Conservation (phyloP, 441 rosid genomes). For the Euphorbia celastroides region DNA sequence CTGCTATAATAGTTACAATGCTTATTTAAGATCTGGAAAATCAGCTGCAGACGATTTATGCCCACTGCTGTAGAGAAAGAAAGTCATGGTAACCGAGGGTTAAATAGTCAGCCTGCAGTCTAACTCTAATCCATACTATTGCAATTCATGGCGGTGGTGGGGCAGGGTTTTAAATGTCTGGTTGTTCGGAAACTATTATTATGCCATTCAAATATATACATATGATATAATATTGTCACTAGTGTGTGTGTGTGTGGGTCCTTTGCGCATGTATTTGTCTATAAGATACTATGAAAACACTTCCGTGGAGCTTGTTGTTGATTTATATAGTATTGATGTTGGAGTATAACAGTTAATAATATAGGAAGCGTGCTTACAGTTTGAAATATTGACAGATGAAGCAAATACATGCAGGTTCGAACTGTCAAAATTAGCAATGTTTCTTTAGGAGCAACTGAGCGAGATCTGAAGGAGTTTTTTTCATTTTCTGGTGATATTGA, state of each 20-base stretch:
- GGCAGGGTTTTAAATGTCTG: neutral
- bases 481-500: conserved; percentile 84
- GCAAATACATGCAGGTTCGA: conserved; percentile 37
- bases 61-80: neutral
- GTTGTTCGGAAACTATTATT: neutral
- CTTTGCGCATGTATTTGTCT: neutral
- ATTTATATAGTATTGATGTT: neutral
- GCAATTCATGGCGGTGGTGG: neutral
- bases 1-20: neutral
- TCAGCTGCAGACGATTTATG: neutral
- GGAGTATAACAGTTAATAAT: neutral
- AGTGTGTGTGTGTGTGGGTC: neutral
- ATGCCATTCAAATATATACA: neutral
- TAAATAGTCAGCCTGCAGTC: neutral
- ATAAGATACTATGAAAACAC: neutral
- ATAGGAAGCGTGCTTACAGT: neutral
- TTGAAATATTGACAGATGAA: neutral
- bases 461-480: conserved; percentile 79
- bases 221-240: neutral
- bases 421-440: conserved; percentile 78
- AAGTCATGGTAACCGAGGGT: neutral
- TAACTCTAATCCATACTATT: neutral
- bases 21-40: neutral
- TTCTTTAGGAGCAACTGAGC: conserved; percentile 61
- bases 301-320: neutral